These are phyloP conservation scores for Tothia fuscella DNA, from an alignment of 2,329 filamentous ascomycete species.

Conservation along the genomic window DNA sequence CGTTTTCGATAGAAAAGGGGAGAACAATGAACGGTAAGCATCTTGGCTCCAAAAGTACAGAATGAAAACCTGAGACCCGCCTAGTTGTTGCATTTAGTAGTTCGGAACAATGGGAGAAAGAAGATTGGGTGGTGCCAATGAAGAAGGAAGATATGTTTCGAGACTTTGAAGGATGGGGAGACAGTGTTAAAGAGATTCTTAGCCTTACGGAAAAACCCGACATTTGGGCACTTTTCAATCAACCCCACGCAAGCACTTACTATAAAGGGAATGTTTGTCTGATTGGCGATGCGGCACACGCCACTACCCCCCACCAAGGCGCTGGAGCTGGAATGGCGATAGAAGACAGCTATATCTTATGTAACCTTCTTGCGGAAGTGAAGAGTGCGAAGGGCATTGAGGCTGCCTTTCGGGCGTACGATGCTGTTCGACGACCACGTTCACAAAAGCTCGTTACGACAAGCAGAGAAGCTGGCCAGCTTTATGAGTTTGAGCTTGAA, in stretches of 20 bases:
- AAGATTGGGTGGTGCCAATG: conserved; percentile 29
- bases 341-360: conserved; percentile 21
- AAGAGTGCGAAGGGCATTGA: conserved; percentile 3
- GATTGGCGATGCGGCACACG: conserved; percentile 29
- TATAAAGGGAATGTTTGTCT: conserved; percentile 20
- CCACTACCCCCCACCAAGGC: conserved; percentile 26
- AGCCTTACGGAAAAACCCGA: conserved; percentile 33
- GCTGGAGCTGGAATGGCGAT: conserved; percentile 28
- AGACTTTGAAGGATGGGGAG: conserved; percentile 33
- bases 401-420: conserved; percentile 2
- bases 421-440: conserved; percentile 6
- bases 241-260: conserved; percentile 25
- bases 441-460: not conserved
- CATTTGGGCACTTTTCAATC: conserved; percentile 26
- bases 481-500: conserved; percentile 6
- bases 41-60: not conserved
- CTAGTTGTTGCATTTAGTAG: conserved; percentile 35
- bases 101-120: conserved; percentile 30
- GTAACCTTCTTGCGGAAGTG: conserved; percentile 10
- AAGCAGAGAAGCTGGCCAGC: conserved; percentile 1
- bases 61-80: not conserved
- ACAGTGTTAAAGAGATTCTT: conserved; percentile 25
- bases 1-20: conserved; percentile 48
- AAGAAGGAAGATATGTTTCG: conserved; percentile 28
- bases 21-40: conserved; percentile 42